Evolutionary conservation across 2,329 filamentous ascomycete genomes (phyloP).

Genomic region (Fusarium fujikuroi): DNA sequence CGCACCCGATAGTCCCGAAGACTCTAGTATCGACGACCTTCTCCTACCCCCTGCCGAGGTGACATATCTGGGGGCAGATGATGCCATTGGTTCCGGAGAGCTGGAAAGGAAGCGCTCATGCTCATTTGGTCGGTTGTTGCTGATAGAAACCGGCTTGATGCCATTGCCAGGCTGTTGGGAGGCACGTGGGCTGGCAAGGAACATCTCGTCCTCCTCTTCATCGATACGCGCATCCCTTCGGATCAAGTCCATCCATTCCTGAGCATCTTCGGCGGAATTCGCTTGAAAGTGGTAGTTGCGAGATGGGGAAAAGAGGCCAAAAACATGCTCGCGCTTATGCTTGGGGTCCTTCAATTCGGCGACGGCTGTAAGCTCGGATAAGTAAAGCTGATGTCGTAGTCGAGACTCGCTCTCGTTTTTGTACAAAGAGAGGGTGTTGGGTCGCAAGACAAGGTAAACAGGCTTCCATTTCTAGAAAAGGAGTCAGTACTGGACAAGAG

Average conservation of each 20-base stretch:
- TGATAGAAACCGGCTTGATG: conserved; percentile 32
- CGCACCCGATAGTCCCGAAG: conserved; percentile 70
- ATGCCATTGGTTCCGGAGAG: conserved; percentile 67
- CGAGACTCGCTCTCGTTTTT: conserved; percentile 91
- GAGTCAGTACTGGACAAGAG: conserved; percentile 34
- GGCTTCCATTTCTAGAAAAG: conserved; percentile 83
- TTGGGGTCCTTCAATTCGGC: conserved; percentile 90
- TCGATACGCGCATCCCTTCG: conserved; percentile 83
- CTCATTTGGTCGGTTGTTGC: conserved; percentile 44
- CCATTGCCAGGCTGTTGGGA: conserved; percentile 56
- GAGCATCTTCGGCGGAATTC: conserved; percentile 75
- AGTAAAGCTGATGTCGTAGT: conserved; percentile 85
- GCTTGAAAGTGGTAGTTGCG: conserved; percentile 94
- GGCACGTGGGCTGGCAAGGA: conserved; percentile 73
- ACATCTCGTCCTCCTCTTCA: conserved; percentile 87
- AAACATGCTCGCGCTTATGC: conserved; percentile 85
- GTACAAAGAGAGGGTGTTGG: conserved; percentile 91
- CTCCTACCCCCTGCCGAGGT: conserved; percentile 54
- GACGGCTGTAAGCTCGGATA: conserved; percentile 91
- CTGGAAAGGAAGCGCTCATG: conserved; percentile 63
- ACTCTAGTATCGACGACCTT: conserved; percentile 71
- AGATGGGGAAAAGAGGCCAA: conserved; percentile 90
- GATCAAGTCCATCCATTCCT: conserved; percentile 88
- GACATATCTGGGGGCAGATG: conserved; percentile 50
- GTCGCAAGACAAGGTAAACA: conserved; percentile 88